Conservation (phyloP, 495 filamentous ascomycete genomes). For the Penicillium angulare region DNA sequence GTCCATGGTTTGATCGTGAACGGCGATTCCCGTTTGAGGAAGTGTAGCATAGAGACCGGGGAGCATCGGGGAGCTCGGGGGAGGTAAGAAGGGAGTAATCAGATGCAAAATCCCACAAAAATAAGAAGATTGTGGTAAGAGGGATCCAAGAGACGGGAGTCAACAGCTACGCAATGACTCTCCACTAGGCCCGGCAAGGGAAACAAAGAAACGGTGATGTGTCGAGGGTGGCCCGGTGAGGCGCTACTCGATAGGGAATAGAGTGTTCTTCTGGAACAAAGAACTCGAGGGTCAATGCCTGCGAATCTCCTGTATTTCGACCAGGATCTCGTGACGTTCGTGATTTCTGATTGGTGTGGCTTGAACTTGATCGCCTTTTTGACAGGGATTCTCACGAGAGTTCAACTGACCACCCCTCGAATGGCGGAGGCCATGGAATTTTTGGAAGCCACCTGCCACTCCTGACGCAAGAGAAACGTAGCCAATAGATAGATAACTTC, state of each 20-base stretch:
- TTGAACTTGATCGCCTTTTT: neutral
- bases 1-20: slow-evolving; percentile 14
- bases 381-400: neutral
- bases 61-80: slow-evolving; percentile 19
- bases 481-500: neutral
- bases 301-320: neutral
- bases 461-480: neutral
- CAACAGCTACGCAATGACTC: neutral
- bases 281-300: slow-evolving; percentile 2
- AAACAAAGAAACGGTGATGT: slow-evolving; percentile 16
- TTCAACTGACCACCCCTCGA: neutral
- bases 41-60: neutral
- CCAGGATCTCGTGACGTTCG: neutral
- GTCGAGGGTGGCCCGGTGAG: neutral
- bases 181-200: neutral
- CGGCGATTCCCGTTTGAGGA: neutral
- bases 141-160: neutral
- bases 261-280: neutral
- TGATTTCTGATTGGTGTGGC: slow-evolving; percentile 1
- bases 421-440: neutral
- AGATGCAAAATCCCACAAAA: slow-evolving; percentile 10
- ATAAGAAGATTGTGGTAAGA: slow-evolving; percentile 8
- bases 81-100: slow-evolving; percentile 1
- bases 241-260: slow-evolving; percentile 5
- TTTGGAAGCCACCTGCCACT: neutral